Base-by-base conservation (phyloP, 305 asterid genomes). In the Fraxinus velutina region DNA sequence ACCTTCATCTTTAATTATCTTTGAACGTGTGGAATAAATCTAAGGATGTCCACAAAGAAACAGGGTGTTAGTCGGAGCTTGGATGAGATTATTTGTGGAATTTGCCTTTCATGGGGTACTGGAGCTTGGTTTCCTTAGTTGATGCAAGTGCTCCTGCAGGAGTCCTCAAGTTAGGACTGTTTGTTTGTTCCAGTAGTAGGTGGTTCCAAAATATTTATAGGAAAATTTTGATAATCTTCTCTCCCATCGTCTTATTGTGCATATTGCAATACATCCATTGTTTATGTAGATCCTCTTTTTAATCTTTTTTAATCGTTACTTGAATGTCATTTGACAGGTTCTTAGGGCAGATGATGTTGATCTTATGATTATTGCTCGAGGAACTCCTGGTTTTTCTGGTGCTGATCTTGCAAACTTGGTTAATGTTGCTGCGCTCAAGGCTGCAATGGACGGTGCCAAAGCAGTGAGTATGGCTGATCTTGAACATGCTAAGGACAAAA, bases 361-460 rank as follows among this genome's bases (percentile, higher is more conserved):
- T 88, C 90, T 95, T 75, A 87, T 79, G 89, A 92, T 91, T 78
- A 92, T 94, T 74, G 97, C 99, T 30, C 85, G 98, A 80, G 99
- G 99, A 57, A 92, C 98, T 36, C 98, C 99, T 0, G 99, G 99
- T 0, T 95, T 95, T 83, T 95, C 98, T 0, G 99, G 99, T 55
- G 99, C 99, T 27, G 99, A 95, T 81, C 99, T 95, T 29, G 99
- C 99, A 0, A 95, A 95, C 88, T 83, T 95, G 87, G 95, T 95
- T 39, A 95, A 95, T 12, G 88, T 95, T n/a, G 97, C 98, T 29
- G 99, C 98, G 50, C 88, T 95, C 73, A 92, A 92, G 88, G 99
- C 99, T 12, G 97, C 99, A 17, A 92, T 94, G 97, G 99, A 94
- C 29, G 99, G 98, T 60, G 88, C 98, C 55, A 94, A 94, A 87